These are phyloP conservation scores for Dendryphion nanum DNA, from an alignment of 2,329 filamentous ascomycete species.

Conservation along the genomic window DNA sequence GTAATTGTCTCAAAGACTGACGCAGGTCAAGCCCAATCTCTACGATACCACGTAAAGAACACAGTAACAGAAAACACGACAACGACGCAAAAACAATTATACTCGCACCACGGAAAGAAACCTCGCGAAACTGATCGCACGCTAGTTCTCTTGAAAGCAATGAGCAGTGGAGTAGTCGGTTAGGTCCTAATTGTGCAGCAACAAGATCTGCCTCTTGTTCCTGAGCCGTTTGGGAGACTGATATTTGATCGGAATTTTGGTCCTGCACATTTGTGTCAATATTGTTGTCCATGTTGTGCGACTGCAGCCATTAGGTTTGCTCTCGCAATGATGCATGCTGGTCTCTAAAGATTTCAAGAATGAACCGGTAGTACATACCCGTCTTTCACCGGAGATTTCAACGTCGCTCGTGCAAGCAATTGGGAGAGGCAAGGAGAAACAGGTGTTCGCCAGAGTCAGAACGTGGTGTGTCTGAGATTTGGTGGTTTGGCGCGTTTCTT, in stretches of 20 bases:
- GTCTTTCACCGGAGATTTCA: conserved; percentile 28
- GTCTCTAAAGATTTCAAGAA: conserved; percentile 25
- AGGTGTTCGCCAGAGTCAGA: conserved; percentile 20
- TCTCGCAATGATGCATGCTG: conserved; percentile 30
- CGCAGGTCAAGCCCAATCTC: neutral
- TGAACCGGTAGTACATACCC: conserved; percentile 37
- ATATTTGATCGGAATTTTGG: neutral
- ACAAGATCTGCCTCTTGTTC: too few relatives aligned
- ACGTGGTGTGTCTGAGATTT: conserved; percentile 33
- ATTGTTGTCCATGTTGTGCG: neutral
- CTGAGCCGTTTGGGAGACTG: too few relatives aligned
- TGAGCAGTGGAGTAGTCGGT: neutral
- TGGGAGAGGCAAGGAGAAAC: conserved; percentile 20
- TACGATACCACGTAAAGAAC: neutral
- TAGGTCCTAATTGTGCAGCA: neutral
- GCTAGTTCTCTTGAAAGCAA: neutral
- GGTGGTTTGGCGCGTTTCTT: conserved; percentile 33
- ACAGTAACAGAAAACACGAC: neutral
- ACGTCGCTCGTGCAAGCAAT: conserved; percentile 25
- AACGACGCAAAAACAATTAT: neutral
- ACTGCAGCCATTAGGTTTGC: conserved; percentile 30
- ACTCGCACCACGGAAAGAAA: neutral
- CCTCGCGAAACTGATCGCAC: conserved; percentile 10
- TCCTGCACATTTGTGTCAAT: conserved; percentile 21
- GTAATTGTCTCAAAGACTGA: conserved; percentile 1